Percentiles rank a stretch among this genome's conserved stretches.
Evolutionary conservation across 2,329 filamentous ascomycete genomes (phyloP).

Genomic region (Tetracladium maxilliforme): DNA sequence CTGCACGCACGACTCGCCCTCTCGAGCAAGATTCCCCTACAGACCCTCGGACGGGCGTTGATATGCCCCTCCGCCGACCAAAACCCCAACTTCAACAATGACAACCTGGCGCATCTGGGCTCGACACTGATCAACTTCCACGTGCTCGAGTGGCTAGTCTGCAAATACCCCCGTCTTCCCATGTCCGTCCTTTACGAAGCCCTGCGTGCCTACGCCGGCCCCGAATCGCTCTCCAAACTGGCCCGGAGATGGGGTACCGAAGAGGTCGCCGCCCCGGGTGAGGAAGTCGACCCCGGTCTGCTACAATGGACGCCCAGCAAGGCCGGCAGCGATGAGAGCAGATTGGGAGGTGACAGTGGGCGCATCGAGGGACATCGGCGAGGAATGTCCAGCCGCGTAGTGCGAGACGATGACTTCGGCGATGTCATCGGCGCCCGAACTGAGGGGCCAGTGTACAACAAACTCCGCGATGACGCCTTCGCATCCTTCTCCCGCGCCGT

Average conservation of each 20-base stretch:
- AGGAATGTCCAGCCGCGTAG: constrained; percentile 60
- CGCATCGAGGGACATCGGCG: constrained; percentile 33
- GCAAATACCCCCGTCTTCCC: constrained; percentile 80
- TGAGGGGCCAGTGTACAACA: constrained; percentile 8
- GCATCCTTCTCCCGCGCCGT: constrained; percentile 71
- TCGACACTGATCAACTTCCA: constrained; percentile 78
- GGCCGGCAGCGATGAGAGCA: constrained; percentile 26
- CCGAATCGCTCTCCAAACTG: constrained; percentile 57
- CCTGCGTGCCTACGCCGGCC: constrained; percentile 71
- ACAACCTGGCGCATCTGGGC: constrained; percentile 67
- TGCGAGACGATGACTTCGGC: constrained; percentile 77
- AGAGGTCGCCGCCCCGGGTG: constrained; percentile 68
- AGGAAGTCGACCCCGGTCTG: constrained; percentile 82
- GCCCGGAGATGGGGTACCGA: constrained; percentile 87
- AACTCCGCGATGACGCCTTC: constrained; percentile 33
- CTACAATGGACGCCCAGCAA: constrained; percentile 56
- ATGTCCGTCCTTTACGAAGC: constrained; percentile 77
- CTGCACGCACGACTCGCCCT: constrained; percentile 81
- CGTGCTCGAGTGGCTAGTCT: constrained; percentile 74
- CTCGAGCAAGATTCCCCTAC: constrained; percentile 64
- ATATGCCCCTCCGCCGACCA: constrained; percentile 75
- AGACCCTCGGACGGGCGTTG: constrained; percentile 75
- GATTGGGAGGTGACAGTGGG: constrained; percentile 23
- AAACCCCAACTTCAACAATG: constrained; percentile 76
- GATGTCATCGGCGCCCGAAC: constrained; percentile 29